phyloP scores from a whole-genome alignment of 305 asterid genomes.

The Solanum chacoense region DNA sequence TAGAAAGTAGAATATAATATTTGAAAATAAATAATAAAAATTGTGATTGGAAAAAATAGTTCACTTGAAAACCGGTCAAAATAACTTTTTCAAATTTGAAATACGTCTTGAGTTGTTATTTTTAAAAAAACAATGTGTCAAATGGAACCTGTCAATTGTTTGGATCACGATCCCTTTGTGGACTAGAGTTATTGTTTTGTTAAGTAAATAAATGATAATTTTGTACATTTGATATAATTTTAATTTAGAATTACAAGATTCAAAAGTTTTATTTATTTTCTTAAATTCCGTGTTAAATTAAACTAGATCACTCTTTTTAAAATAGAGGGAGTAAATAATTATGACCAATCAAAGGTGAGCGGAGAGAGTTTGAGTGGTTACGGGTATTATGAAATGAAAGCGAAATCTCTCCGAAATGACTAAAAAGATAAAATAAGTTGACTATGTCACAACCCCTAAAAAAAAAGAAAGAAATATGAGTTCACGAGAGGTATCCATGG shows the following conservation, averaged over 20 bases:
- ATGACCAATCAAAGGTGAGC: no score
- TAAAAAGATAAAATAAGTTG: no score
- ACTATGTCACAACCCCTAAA: not conserved
- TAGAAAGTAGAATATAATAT: not conserved
- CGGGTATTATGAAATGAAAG: no score
- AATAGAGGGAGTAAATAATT: no score
- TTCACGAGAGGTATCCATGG: not conserved
- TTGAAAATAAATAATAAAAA: not conserved
- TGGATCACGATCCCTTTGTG: not conserved
- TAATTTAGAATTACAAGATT: no score
- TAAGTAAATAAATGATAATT: no score
- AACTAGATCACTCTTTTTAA: no score
- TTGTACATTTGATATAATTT: no score
- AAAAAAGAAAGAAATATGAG: not conserved
- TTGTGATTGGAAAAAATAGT: not conserved
- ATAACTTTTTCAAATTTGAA: not conserved
- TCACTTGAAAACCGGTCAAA: not conserved
- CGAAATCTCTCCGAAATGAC: not conserved
- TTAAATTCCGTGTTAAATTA: no score
- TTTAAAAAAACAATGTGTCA: not conserved
- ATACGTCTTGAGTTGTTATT: not conserved
- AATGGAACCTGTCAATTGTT: not conserved
- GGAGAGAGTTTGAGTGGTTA: no score
- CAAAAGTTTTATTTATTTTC: no score
- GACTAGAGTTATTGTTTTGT: not conserved